Conservation (phyloP, 2,329 filamentous ascomycete species). For the Erysiphe pulchra region DNA sequence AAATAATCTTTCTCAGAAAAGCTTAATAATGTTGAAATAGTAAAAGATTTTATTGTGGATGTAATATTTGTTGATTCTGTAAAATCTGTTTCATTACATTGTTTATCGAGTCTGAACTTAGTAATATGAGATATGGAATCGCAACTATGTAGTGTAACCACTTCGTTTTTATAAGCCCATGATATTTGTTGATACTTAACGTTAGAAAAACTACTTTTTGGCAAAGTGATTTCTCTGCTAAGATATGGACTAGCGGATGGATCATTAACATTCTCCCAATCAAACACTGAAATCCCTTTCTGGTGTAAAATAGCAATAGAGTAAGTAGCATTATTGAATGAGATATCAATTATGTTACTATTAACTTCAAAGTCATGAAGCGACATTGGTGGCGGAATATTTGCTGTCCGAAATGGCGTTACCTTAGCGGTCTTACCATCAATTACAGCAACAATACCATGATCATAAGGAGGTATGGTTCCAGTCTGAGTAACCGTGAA, state of each 20-base stretch:
- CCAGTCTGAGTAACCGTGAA: constrained; percentile 45
- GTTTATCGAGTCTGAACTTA: constrained; percentile 7
- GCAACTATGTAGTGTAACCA: constrained; percentile 6
- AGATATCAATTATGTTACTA: constrained; percentile 44
- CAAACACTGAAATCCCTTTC: constrained; percentile 38
- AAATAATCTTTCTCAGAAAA: constrained; percentile 6
- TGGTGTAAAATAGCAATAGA: constrained; percentile 49
- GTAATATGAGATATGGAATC: constrained; percentile 4
- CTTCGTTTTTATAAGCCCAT: constrained; percentile 7
- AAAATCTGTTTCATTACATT: constrained; percentile 8
- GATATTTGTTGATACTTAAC: constrained; percentile 9
- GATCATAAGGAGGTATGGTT: constrained; percentile 43
- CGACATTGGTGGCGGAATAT: constrained; percentile 82
- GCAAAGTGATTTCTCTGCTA: constrained; percentile 17
- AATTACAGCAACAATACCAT: constrained; percentile 57
- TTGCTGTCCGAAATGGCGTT: constrained; percentile 61
- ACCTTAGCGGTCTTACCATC: constrained; percentile 61
- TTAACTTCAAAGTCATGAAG: constrained; percentile 43
- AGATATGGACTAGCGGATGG: constrained; percentile 21
- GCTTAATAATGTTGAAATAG: constrained; percentile 8
- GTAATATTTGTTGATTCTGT: constrained; percentile 2
- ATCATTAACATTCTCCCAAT: constrained; percentile 36
- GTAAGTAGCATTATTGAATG: constrained; percentile 38
- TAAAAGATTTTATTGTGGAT: background rate
- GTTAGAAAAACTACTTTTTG: constrained; percentile 6